Base-by-base conservation (phyloP, 306 rosid species). In the Quercus mongolica region DNA sequence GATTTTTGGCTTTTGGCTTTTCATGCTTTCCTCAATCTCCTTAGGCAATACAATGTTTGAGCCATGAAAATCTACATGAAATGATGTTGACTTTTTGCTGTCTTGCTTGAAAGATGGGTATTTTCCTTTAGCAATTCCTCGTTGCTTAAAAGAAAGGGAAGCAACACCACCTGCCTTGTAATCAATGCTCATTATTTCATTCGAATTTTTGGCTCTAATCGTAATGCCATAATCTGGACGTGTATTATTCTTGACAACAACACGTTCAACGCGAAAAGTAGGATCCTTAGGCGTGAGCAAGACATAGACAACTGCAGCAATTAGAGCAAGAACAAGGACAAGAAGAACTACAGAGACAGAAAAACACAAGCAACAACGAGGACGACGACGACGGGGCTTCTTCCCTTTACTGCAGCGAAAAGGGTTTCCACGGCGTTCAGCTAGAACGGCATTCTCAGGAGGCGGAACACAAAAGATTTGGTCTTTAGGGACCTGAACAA, bases 401-500 rank as follows among this genome's bases (percentile, higher is more conserved):
- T 21, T 15, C 1, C 56, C 84, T 4, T 4, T 62, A 2, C 15
- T 25, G 9, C 8, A 67, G 0, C 2, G 3, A 0, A 74, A 46
- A 9, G 82, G 19, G 14, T 65, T 69, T 0, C 54, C 77, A n/a
- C 75, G 81, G 17, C 31, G 69, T 30, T 89, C 80, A 4, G 83
- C 88, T 12, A 93, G 56, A 3, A 5, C 21, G 19, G 91, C 88
- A 26, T 93, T 88, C 71, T 88, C 86, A 0, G 91, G 88, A 0
- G 91, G 85, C 1, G 96, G 97, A 6, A 90, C 65, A 0, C 88
- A 92, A 71, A 89, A 93, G 71, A 91, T 80, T 81, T 91, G 97
- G 56, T 93, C 92, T 59, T 88, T 91, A 6, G 97, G 94, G 68
- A 91, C 85, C 21, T 87, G 92, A 33, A 93, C 90, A 23, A 93